Percentiles rank a stretch among this genome's conserved stretches.
These are phyloP conservation scores for Paraphysoderma sedebokerense DNA, from an alignment of 371 early-diverging fungal genomes.

Conservation along the genomic window DNA sequence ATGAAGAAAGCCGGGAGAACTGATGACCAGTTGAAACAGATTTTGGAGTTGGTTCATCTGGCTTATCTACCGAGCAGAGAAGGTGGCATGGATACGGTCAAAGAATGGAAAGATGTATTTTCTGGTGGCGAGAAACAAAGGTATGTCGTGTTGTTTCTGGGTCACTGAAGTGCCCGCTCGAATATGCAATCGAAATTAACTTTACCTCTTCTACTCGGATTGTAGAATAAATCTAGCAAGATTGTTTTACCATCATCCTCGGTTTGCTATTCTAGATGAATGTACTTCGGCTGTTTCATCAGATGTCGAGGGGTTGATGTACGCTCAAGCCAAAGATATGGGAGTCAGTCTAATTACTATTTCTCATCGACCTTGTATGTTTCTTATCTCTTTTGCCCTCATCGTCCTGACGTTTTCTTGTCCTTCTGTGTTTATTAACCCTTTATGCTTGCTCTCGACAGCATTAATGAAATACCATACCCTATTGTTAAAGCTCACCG, in stretches of 20 bases:
- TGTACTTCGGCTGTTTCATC: constrained; percentile 72
- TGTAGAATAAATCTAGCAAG: constrained; percentile 72
- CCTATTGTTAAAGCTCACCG: constrained; percentile 28
- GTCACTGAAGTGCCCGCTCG: constrained; percentile 4
- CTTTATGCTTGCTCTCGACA: too few relatives aligned
- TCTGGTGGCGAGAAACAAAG: constrained; percentile 5
- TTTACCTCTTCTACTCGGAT: too few relatives aligned
- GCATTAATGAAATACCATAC: constrained; percentile 74
- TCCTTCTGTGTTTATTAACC: too few relatives aligned
- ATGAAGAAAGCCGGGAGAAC: constrained; percentile 28
- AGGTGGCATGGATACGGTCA: constrained; percentile 66
- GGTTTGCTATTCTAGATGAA: constrained; percentile 76
- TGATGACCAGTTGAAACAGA: constrained; percentile 37
- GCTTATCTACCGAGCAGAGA: constrained; percentile 57
- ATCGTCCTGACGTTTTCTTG: too few relatives aligned
- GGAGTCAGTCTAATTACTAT: constrained; percentile 72
- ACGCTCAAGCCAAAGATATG: constrained; percentile 51
- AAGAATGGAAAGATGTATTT: constrained; percentile 40
- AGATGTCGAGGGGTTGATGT: constrained; percentile 64
- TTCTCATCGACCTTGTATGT: constrained; percentile 58
- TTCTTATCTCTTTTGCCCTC: too few relatives aligned
- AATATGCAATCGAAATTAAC: background rate
- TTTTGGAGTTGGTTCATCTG: constrained; percentile 51
- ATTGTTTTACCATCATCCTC: constrained; percentile 65
- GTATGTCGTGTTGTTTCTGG: constrained; percentile 12